A percentile compares a stretch with the other conserved stretches of the same genome.
These are phyloP conservation scores for Rubia yunnanensis DNA, from an alignment of 257 asterid genomes.

Conservation along the genomic window DNA sequence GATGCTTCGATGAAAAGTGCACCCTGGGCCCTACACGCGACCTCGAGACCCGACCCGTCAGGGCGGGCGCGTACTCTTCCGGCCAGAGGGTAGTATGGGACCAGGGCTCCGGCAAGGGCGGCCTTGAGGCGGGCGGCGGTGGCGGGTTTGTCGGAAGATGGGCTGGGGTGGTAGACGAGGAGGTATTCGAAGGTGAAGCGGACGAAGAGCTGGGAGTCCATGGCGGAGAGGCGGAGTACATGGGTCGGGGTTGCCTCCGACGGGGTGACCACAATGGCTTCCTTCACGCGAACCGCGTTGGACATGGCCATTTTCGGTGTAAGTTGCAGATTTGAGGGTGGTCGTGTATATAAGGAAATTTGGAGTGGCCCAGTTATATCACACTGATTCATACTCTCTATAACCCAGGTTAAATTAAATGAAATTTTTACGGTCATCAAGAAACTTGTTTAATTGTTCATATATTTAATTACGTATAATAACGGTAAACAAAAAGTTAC, in stretches of 20 bases:
- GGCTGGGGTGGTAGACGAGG: slow-evolving; percentile 35
- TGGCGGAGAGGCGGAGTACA: slow-evolving; percentile 49
- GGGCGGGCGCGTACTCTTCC: slow-evolving; percentile 50
- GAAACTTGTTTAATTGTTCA: too few relatives aligned
- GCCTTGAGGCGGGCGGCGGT: slow-evolving; percentile 27
- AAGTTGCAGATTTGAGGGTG: neutral
- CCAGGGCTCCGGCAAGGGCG: slow-evolving; percentile 39
- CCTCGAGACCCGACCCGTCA: slow-evolving; percentile 53
- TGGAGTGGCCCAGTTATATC: neutral
- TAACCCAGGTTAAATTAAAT: too few relatives aligned
- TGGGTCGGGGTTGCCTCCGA: slow-evolving; percentile 50
- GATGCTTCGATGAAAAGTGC: slow-evolving; percentile 43
- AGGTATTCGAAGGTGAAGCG: slow-evolving; percentile 58
- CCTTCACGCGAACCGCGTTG: slow-evolving; percentile 36
- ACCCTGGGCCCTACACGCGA: slow-evolving; percentile 53
- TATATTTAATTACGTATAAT: too few relatives aligned
- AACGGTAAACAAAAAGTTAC: too few relatives aligned
- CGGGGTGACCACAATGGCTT: slow-evolving; percentile 42
- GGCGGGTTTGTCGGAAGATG: slow-evolving; percentile 19
- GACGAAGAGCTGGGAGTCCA: slow-evolving; percentile 64
- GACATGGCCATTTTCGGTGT: neutral
- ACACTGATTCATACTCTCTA: too few relatives aligned
- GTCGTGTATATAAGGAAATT: neutral
- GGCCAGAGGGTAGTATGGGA: slow-evolving; percentile 63
- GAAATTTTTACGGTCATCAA: too few relatives aligned